Conservation (phyloP, 2,329 filamentous ascomycete species). For the Myriangium duriaei region DNA sequence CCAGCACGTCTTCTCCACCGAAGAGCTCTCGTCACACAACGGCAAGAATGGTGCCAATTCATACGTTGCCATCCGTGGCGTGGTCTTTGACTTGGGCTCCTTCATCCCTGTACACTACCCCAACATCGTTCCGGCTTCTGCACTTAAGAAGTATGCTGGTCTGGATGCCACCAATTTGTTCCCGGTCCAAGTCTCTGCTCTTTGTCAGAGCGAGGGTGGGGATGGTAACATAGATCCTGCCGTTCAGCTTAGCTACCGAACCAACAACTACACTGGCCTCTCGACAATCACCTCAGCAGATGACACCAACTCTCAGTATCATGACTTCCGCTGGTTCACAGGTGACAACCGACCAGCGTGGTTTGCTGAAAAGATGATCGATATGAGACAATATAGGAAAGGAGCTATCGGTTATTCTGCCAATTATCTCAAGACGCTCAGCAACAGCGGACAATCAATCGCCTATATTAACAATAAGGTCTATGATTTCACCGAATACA, state of each 20-base stretch:
- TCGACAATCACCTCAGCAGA: conserved; percentile 50
- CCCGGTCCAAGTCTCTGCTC: conserved; percentile 82
- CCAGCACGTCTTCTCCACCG: conserved; percentile 72
- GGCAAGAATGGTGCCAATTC: conserved; percentile 54
- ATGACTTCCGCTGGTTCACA: conserved; percentile 80
- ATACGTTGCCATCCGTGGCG: conserved; percentile 73
- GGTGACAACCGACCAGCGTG: conserved; percentile 79
- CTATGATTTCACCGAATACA: conserved; percentile 82
- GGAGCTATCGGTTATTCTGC: conserved; percentile 76
- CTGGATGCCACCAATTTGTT: conserved; percentile 79
- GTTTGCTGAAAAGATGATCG: conserved; percentile 80
- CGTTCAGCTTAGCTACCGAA: conserved; percentile 76
- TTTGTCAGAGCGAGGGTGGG: conserved; percentile 66
- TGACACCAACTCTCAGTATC: conserved; percentile 68
- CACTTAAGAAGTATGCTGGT: conserved; percentile 70
- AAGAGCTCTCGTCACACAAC: conserved; percentile 61
- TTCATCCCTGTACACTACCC: conserved; percentile 75
- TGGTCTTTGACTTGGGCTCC: conserved; percentile 69
- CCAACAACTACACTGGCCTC: conserved; percentile 59
- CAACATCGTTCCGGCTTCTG: conserved; percentile 45
- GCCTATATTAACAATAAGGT: conserved; percentile 68
- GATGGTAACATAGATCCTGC: conserved; percentile 53
- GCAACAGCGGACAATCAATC: conserved; percentile 52
- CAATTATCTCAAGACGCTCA: conserved; percentile 61
- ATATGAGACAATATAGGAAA: conserved; percentile 72